Percentiles rank a stretch among this genome's conserved stretches.
phyloP scores from a whole-genome alignment of 2,329 filamentous ascomycete species.

The Magnaporthiopsis rhizophila region DNA sequence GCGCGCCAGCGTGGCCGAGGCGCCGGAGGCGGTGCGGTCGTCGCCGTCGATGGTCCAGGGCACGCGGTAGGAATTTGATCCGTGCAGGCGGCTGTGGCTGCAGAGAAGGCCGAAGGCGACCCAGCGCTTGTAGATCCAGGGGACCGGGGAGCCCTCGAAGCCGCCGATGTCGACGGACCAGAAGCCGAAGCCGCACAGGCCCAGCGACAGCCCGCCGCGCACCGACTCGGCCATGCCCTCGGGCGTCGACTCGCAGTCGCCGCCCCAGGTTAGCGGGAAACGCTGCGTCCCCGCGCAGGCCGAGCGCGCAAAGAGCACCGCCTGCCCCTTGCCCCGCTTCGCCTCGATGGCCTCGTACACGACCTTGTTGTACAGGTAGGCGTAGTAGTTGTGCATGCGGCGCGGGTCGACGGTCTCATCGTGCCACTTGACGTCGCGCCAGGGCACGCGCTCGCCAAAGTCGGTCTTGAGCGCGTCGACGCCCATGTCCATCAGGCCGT shows the following conservation, averaged over 20 bases:
- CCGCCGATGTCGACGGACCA: constrained; percentile 24
- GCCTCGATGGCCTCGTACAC: constrained; percentile 59
- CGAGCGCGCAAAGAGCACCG: constrained; percentile 58
- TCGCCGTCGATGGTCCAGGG: constrained; percentile 65
- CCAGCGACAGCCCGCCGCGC: constrained; percentile 21
- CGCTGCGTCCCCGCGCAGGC: constrained; percentile 61
- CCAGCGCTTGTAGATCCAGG: constrained; percentile 70
- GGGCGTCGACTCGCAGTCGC: constrained; percentile 66
- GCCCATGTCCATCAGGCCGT: constrained; percentile 57
- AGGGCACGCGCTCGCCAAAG: constrained; percentile 66
- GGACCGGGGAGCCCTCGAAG: constrained; percentile 59
- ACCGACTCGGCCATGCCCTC: constrained; percentile 62
- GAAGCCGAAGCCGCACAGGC: constrained; percentile 21
- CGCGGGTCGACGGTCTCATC: constrained; percentile 49
- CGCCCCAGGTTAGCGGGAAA: constrained; percentile 66
- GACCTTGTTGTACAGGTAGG: constrained; percentile 63
- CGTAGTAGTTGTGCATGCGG: constrained; percentile 71
- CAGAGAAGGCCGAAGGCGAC: constrained; percentile 68
- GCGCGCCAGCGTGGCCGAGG: constrained; percentile 37
- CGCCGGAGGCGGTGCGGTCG: constrained; percentile 46
- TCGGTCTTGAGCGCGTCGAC: constrained; percentile 70
- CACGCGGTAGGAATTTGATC: constrained; percentile 63
- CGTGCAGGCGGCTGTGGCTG: constrained; percentile 62
- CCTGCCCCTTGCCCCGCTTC: constrained; percentile 41
- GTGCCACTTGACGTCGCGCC: constrained; percentile 55